Conservation (phyloP, 257 asterid species). For the Plantago ovata region DNA sequence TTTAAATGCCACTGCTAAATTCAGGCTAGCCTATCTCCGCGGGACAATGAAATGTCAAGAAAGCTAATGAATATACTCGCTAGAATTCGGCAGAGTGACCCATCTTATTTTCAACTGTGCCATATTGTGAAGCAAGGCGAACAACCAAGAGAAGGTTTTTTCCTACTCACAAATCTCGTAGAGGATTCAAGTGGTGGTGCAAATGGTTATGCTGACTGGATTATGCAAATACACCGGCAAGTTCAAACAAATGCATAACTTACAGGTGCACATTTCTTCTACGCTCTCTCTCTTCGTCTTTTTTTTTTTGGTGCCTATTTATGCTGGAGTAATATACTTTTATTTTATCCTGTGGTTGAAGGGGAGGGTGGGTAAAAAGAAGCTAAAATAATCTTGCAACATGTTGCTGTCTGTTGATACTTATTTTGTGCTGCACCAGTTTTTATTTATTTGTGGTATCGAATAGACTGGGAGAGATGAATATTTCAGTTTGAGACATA, state of each 20-base stretch:
- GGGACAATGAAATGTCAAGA: conserved; percentile 55
- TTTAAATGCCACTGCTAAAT: conserved; percentile 19
- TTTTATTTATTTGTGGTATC: background rate
- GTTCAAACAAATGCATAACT: conserved; percentile 65
- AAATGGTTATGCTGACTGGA: conserved; percentile 75
- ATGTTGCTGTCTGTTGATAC: background rate
- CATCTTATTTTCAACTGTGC: conserved; percentile 56
- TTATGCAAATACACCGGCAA: conserved; percentile 63
- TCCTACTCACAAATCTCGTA: conserved; percentile 52
- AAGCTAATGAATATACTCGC: conserved; percentile 50
- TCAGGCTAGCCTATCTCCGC: conserved; percentile 55
- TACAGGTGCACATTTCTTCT: conserved; percentile 31
- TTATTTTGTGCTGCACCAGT: background rate
- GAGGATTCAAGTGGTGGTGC: conserved; percentile 68
- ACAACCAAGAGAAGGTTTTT: conserved; percentile 67
- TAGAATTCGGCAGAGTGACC: conserved; percentile 51
- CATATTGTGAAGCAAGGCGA: conserved; percentile 87
- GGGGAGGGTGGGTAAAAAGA: too few species aligned
- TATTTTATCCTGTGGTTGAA: too few species aligned
- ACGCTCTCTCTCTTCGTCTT: too few species aligned
- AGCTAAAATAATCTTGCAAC: too few species aligned
- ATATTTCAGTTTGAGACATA: background rate
- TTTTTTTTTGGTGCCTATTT: too few species aligned
- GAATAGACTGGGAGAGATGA: background rate
- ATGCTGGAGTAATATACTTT: too few species aligned